Conservation (phyloP, 345 rosid genomes). For the Anastatica hierochuntica region DNA sequence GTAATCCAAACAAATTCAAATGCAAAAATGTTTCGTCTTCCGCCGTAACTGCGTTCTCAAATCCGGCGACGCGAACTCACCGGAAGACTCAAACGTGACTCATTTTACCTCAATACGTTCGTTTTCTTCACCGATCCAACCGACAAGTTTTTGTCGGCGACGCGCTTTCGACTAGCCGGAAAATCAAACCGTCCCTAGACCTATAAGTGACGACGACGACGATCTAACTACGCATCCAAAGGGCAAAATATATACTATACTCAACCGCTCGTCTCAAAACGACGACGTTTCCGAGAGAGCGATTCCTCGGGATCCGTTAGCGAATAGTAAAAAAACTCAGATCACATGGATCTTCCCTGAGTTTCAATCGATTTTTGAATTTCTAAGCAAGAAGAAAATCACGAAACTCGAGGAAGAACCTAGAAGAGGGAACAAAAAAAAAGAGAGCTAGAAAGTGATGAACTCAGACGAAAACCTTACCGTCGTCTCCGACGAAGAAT, state of each 20-base stretch:
- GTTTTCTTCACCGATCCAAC: slow-evolving; percentile 1
- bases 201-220: neutral
- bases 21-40: neutral
- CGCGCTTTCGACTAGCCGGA: slow-evolving; percentile 9
- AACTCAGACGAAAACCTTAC: slow-evolving; percentile 10
- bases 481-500: slow-evolving; percentile 2
- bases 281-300: slow-evolving; percentile 16
- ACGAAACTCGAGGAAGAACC: slow-evolving; percentile 2
- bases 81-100: no score
- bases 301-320: slow-evolving; percentile 14
- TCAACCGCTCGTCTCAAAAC: neutral
- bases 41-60: slow-evolving; percentile 5
- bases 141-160: slow-evolving; percentile 11
- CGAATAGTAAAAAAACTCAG: slow-evolving; percentile 16
- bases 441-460: neutral
- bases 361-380: slow-evolving; percentile 3
- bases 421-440: neutral
- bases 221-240: slow-evolving; percentile 4
- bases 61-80: neutral
- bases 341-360: slow-evolving; percentile 20
- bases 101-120: neutral
- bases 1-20: neutral
- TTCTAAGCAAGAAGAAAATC: neutral
- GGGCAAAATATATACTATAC: neutral
- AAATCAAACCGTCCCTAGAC: neutral